Percentiles rank a stretch among this genome's conserved stretches.
These are phyloP conservation scores for Ophiorrhiza pumila DNA, from an alignment of 257 asterid species.

Conservation along the genomic window DNA sequence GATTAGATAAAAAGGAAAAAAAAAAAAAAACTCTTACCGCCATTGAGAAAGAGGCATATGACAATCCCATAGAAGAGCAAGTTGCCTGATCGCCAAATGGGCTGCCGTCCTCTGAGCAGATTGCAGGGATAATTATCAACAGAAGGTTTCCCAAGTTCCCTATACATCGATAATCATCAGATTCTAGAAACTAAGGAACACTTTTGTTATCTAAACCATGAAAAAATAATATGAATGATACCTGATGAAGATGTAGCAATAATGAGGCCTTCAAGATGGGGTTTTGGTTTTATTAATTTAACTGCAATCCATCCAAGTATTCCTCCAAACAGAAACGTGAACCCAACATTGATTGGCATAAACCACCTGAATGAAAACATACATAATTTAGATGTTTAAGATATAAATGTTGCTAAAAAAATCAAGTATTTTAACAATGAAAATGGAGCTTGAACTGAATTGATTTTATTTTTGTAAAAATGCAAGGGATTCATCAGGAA, in stretches of 20 bases:
- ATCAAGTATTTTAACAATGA: too few relatives aligned
- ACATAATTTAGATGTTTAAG: not conserved
- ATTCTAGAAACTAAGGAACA: not conserved
- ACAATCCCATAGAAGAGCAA: slow-evolving; percentile 52
- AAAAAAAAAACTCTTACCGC: slow-evolving; percentile 45
- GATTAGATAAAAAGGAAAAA: too few relatives aligned
- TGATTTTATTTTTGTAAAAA: too few relatives aligned
- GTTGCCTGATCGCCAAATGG: slow-evolving; percentile 66
- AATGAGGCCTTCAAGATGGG: slow-evolving; percentile 61
- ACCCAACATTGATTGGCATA: slow-evolving; percentile 78
- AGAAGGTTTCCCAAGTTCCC: slow-evolving; percentile 85
- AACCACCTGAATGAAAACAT: slow-evolving; percentile 72
- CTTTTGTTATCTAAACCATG: not conserved
- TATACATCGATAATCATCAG: slow-evolving; percentile 14
- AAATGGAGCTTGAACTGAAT: too few relatives aligned
- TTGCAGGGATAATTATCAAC: slow-evolving; percentile 71
- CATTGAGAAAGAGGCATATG: slow-evolving; percentile 89
- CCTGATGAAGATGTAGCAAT: slow-evolving; percentile 79
- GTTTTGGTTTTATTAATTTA: slow-evolving; percentile 65
- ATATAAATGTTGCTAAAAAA: too few relatives aligned
- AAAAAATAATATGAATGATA: slow-evolving; percentile 8
- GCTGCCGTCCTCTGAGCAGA: slow-evolving; percentile 61
- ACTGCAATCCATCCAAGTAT: slow-evolving; percentile 70
- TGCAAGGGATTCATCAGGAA: not conserved
- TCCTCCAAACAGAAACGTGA: slow-evolving; percentile 77